These are phyloP conservation scores for Paracamarosporium sp. DNA, from an alignment of 2,329 filamentous ascomycete genomes.

Conservation along the genomic window DNA sequence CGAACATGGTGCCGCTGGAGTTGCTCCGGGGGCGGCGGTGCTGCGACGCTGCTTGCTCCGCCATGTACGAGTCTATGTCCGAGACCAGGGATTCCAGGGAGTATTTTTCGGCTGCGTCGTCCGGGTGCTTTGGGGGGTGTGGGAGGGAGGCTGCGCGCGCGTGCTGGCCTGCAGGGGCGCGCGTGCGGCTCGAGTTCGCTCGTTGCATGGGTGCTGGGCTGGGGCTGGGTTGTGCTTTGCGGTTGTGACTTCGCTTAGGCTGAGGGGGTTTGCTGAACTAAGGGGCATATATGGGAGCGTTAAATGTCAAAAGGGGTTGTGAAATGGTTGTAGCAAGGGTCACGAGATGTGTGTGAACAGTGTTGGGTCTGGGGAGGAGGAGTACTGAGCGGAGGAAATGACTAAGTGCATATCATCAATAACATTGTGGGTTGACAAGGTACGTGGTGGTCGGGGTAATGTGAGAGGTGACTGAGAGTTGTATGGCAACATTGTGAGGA, in stretches of 20 bases:
- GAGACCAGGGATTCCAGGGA: conserved; percentile 16
- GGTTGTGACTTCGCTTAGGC: background rate
- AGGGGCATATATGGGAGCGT: background rate
- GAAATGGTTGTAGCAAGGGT: background rate
- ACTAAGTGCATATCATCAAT: background rate
- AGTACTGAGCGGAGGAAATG: background rate
- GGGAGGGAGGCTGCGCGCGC: background rate
- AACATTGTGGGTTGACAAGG: background rate
- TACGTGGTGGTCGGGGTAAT: background rate
- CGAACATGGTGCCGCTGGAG: conserved; percentile 18
- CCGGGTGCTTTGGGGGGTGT: background rate
- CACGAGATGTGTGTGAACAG: background rate
- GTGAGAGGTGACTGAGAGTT: background rate
- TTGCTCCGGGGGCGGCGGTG: background rate
- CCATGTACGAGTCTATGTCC: conserved; percentile 27
- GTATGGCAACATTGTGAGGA: background rate
- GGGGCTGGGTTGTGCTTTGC: background rate
- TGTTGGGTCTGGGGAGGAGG: background rate
- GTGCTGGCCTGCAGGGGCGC: background rate
- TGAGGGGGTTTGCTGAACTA: background rate
- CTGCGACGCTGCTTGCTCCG: conserved; percentile 13
- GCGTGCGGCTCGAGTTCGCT: background rate
- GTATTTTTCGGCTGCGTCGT: background rate
- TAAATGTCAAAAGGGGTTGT: background rate
- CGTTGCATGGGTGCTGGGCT: background rate